phyloP scores from a whole-genome alignment of 345 rosid species.

The Raphanus raphanistrum region DNA sequence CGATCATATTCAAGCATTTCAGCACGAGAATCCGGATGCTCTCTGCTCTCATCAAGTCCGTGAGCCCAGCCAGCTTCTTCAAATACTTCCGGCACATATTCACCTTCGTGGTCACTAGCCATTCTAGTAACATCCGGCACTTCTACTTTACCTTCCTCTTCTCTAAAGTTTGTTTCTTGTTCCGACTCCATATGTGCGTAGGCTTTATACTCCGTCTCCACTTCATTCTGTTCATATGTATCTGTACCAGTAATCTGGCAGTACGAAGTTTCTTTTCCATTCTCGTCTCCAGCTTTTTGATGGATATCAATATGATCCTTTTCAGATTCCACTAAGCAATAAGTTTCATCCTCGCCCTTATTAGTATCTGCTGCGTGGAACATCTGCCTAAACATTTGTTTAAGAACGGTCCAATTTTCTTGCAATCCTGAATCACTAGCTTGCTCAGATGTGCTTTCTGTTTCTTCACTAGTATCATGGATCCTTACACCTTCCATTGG shows the following conservation, averaged over 20 bases:
- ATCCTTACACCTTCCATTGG: slow-evolving; percentile 26
- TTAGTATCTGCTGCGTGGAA: slow-evolving; percentile 36
- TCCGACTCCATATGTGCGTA: slow-evolving; percentile 10
- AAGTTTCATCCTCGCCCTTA: slow-evolving; percentile 41
- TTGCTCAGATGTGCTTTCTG: slow-evolving; percentile 38
- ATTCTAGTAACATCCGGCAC: slow-evolving; percentile 42
- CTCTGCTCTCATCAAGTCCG: slow-evolving; percentile 38
- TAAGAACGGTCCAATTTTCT: slow-evolving; percentile 41
- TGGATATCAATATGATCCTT: slow-evolving; percentile 38
- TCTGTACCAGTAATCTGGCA: slow-evolving; percentile 34
- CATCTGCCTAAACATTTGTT: slow-evolving; percentile 45
- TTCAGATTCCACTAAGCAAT: slow-evolving; percentile 42
- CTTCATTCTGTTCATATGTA: slow-evolving; percentile 25
- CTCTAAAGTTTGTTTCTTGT: slow-evolving; percentile 29
- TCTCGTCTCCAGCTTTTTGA: slow-evolving; percentile 39
- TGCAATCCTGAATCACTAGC: slow-evolving; percentile 41
- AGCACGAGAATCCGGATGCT: slow-evolving; percentile 41
- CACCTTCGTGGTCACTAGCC: slow-evolving; percentile 41
- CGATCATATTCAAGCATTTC: slow-evolving; percentile 37
- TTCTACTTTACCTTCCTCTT: slow-evolving; percentile 34
- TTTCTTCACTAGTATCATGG: slow-evolving; percentile 26
- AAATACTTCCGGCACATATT: slow-evolving; percentile 37
- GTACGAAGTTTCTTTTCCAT: slow-evolving; percentile 34
- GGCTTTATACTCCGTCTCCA: slow-evolving; percentile 34
- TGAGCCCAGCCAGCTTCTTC: slow-evolving; percentile 45